Evolutionary conservation across 306 rosid species (phyloP), one percentile per base, ranked within the genome.

Genomic region (Cajanus cajan): DNA sequence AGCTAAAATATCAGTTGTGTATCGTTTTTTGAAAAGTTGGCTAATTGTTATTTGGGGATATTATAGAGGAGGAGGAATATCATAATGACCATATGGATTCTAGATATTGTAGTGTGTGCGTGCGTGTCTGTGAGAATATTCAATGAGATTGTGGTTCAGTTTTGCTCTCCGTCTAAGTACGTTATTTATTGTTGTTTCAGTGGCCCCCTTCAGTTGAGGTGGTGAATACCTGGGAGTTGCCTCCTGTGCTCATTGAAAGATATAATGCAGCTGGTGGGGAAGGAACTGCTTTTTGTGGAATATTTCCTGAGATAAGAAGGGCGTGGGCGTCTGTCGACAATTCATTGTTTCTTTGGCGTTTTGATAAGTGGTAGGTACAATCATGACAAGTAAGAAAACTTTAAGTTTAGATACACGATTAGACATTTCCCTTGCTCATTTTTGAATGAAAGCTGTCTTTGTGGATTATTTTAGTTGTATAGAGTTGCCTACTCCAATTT

Each of bases 291-390:
- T 89, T 92, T 80, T 91, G 98, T 82, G 98, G 98, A 81, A 92
- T 95, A 74, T 95, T 95, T 84, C 97, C 98, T 0, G 98, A 95
- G 85, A 92, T 95, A 58, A 90, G 91, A 21, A 85, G 98, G 81
- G 98, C 98, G 2, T 95, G 98, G 98, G 98, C 98, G 2, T 89
- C 98, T 3, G 96, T 95, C 18, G 98, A 95, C 76, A 95, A 89
- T 77, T 88, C 97, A 59, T 86, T 95, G 84, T 95, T 92, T 85
- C 97, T 95, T 44, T 95, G 98, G 98, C 98, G 97, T 80, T 91
- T 95, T 48, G 94, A 95, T 78, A 95, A 92, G 91, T 90, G 98
- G 98, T 95, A 83, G 86, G 95, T 84, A 59, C 70, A 14, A 51
- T 40, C 28, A 4, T 18, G 76, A 75, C 8, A 22, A 11, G 16